Base-by-base conservation (phyloP, 257 asterid species). In the Catharanthus roseus region DNA sequence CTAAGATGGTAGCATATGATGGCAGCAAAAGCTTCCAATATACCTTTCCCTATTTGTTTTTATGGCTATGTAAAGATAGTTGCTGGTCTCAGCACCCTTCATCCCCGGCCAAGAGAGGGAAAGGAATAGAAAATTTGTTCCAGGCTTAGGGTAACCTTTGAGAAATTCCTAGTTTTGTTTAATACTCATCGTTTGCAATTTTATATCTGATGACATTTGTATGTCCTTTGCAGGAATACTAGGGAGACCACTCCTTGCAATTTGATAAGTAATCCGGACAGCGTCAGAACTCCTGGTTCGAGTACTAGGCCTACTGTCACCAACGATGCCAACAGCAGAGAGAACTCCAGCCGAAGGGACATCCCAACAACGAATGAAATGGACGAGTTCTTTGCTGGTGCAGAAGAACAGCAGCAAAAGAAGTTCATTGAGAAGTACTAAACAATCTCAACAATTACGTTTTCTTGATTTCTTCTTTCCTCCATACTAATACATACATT, bases 181-280 rank as follows among this genome's bases (percentile, higher is more conserved):
- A 9, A 33, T 50, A 12, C 6, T 49, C 15, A 4, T 39, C 56
- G 10, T 49, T 62, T 23, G 7, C 19, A 18, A 3, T 60, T 45
- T 36, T 58, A 41, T 23, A 26, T 4, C 33, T 51, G 19, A 56
- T 19, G 44, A 9, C 0, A 10, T 31, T 50, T 10, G 5, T 62
- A 28, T 54, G 19, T 38, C 23, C 13, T 67, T 15, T 57, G 18
- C 69, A 81, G 82, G 80, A 72, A 61, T 57, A 72, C 77, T 16
- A 72, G 85, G 69, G 85, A 81, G 68, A 81, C 74, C 78, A 71
- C 80, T 19, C 80, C 78, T 72, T 72, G 82, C 80, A 75, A 69
- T 68, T 47, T 75, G 71, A 77, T 72, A 12, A 75, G 73, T 60
- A 78, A 68, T 56, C 58, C 78, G 11, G 80, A 68, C 36, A 16